phyloP scores from a whole-genome alignment of 352 stramenopile species.

The Pythium insidiosum region DNA sequence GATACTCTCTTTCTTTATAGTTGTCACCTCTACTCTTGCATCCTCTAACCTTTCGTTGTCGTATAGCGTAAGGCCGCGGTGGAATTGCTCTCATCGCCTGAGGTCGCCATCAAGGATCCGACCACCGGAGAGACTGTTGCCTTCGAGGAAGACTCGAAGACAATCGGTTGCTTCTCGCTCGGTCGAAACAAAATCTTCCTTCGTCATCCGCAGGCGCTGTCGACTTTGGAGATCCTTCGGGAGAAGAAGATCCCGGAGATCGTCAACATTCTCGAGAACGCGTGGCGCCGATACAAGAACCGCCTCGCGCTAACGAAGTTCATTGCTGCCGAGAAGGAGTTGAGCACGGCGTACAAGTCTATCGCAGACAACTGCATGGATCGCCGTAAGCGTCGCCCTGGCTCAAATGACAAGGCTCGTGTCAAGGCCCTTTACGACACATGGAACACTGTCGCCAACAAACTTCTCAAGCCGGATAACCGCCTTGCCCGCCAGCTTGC shows the following conservation, averaged over 20 bases:
- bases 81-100: constrained; percentile 57
- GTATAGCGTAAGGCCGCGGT: constrained; percentile 55
- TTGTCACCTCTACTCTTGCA: no score
- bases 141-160: constrained; percentile 69
- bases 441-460: constrained; percentile 45
- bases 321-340: constrained; percentile 39
- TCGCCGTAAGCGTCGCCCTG: constrained; percentile 49
- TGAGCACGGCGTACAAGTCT: constrained; percentile 36
- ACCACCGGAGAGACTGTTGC: constrained; percentile 44
- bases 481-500: constrained; percentile 33
- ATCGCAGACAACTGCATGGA: constrained; percentile 62
- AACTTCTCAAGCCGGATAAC: constrained; percentile 44
- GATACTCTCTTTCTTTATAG: neutral
- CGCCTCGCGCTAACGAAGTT: constrained; percentile 52
- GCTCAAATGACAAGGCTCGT: constrained; percentile 40
- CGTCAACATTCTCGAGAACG: constrained; percentile 79
- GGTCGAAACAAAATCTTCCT: constrained; percentile 88
- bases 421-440: constrained; percentile 49
- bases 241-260: constrained; percentile 71
- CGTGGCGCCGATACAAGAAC: constrained; percentile 78
- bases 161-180: constrained; percentile 71
- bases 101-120: constrained; percentile 45
- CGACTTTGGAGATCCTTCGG: constrained; percentile 74
- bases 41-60: neutral
- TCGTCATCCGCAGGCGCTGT: constrained; percentile 82